Percentiles rank a stretch among this genome's conserved stretches.
These are phyloP conservation scores for Gossypium sturtianum DNA, from an alignment of 345 rosid genomes.

Conservation along the genomic window DNA sequence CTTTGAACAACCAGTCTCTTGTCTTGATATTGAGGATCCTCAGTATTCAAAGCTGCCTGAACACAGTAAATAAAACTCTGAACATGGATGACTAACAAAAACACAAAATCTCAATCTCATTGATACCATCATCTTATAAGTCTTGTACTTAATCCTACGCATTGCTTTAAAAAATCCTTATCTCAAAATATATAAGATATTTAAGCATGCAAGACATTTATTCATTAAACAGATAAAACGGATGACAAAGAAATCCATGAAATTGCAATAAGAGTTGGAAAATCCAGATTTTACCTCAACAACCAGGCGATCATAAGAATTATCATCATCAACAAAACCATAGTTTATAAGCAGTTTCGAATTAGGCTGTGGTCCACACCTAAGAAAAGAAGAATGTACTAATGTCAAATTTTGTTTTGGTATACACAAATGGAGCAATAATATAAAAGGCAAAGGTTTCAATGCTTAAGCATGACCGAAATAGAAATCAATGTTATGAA, in stretches of 20 bases:
- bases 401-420: conserved; percentile 9
- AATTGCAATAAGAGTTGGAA: conserved; percentile 9
- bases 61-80: conserved; percentile 10
- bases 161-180: neutral
- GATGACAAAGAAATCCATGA: conserved; percentile 3
- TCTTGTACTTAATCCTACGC: neutral
- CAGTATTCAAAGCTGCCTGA: conserved; percentile 88
- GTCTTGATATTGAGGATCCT: conserved; percentile 96
- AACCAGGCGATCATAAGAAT: conserved; percentile 66
- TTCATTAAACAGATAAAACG: conserved; percentile 6
- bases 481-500: conserved; percentile 10
- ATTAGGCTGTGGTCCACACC: conserved; percentile 99
- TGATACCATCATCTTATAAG: neutral
- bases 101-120: neutral
- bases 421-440: conserved; percentile 3
- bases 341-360: conserved; percentile 88
- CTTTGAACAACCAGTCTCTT: conserved; percentile 96
- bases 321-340: conserved; percentile 94
- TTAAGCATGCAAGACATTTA: neutral
- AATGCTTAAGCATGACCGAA: conserved; percentile 18
- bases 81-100: neutral
- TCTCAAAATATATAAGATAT: neutral
- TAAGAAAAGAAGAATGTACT: conserved; percentile 18
- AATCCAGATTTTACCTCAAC: conserved; percentile 50
- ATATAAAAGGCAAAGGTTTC: conserved; percentile 11